Conservation (phyloP, 139 green algal genomes). For the Tetratostichococcus sp. region DNA sequence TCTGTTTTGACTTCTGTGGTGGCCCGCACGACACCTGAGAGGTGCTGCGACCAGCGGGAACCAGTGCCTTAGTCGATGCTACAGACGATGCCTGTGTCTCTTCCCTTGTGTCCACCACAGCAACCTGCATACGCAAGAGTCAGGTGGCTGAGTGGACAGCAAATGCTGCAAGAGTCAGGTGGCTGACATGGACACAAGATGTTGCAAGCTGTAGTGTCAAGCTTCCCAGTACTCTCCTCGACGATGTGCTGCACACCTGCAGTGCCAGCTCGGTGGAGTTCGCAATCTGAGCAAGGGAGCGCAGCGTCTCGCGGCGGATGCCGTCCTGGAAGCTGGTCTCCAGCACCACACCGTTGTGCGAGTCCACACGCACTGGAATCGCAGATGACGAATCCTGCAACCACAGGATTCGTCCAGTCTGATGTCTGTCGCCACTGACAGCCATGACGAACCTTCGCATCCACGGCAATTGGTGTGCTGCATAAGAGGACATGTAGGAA, state of each 20-base stretch:
- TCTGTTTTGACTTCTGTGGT: no score
- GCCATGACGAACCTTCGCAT: no score
- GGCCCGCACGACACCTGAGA: neutral
- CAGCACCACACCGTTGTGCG: conserved; percentile 39
- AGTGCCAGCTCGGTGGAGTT: conserved; percentile 64
- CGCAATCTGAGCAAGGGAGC: conserved; percentile 58
- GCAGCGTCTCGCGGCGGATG: conserved; percentile 53
- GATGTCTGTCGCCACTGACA: no score
- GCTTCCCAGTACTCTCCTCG: no score
- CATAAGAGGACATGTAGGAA: no score
- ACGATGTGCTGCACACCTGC: conserved; percentile 42
- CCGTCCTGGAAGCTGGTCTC: conserved; percentile 48
- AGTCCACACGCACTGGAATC: conserved; percentile 14
- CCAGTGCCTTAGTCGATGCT: neutral
- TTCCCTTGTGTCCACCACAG: neutral
- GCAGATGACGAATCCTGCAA: neutral
- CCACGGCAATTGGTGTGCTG: no score
- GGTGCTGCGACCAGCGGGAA: neutral
- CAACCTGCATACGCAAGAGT: neutral
- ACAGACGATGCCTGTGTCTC: neutral
- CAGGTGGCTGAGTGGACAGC: no score
- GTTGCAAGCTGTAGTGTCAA: no score
- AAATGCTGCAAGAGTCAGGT: no score
- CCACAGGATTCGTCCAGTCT: no score
- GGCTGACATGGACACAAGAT: no score